Conservation (phyloP, 768 basidiomycete genomes). For the Lactifluus rugatus region DNA sequence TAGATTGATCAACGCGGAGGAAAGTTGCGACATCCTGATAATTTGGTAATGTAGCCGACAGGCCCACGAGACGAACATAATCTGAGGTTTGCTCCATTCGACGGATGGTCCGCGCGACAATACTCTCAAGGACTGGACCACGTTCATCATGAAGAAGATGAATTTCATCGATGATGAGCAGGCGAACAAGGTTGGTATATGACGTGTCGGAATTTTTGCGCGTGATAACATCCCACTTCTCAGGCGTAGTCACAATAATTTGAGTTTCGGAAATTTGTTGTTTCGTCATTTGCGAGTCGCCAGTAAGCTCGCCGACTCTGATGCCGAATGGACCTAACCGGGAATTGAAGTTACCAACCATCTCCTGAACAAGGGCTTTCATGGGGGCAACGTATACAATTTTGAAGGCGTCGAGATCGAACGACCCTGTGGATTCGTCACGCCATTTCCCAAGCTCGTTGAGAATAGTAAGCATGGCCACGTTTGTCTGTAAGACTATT, state of each 20-base stretch:
- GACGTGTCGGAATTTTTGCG: slow-evolving; percentile 95
- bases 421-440: slow-evolving; percentile 66
- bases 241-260: slow-evolving; percentile 96
- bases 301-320: slow-evolving; percentile 90
- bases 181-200: slow-evolving; percentile 92
- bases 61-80: slow-evolving; percentile 86
- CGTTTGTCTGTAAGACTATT: slow-evolving; percentile 66
- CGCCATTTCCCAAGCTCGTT: slow-evolving; percentile 84
- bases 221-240: slow-evolving; percentile 99
- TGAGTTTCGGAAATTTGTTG: slow-evolving; percentile 95
- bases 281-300: slow-evolving; percentile 97
- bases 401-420: slow-evolving; percentile 88
- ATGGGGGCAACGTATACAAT: slow-evolving; percentile 97
- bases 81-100: slow-evolving; percentile 92
- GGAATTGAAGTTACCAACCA: slow-evolving; percentile 88
- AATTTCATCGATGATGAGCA: slow-evolving; percentile 98
- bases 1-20: slow-evolving; percentile 84
- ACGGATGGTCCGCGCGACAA: slow-evolving; percentile 83
- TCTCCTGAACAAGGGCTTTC: slow-evolving; percentile 98
- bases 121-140: slow-evolving; percentile 89
- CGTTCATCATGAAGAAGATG: slow-evolving; percentile 96
- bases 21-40: slow-evolving; percentile 97
- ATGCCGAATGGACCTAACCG: slow-evolving; percentile 66
- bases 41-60: slow-evolving; percentile 97
- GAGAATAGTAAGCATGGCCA: slow-evolving; percentile 91